Conservation (phyloP, 192 early-diverging fungal genomes). For the Umbelopsis isabellina region DNA sequence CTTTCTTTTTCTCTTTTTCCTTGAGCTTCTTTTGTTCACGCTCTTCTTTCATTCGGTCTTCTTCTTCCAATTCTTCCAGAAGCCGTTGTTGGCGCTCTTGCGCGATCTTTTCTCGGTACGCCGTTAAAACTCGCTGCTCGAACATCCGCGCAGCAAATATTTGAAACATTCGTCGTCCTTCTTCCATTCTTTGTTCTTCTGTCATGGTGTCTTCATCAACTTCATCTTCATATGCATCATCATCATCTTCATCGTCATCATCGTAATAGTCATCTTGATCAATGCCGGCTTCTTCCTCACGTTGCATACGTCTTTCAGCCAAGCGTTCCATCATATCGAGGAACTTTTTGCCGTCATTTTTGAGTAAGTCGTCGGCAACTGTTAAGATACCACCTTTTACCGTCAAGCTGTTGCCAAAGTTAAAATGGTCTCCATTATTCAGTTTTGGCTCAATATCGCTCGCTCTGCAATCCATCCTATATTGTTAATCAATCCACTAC, state of each 20-base stretch:
- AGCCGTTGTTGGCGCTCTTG: constrained; percentile 85
- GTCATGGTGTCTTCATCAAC: constrained; percentile 64
- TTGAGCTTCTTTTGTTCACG: constrained; percentile 58
- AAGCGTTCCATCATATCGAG: constrained; percentile 96
- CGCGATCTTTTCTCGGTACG: constrained; percentile 94
- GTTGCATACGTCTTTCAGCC: constrained; percentile 86
- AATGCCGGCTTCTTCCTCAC: constrained; percentile 60
- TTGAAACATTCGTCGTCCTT: constrained; percentile 89
- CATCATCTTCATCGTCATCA: constrained; percentile 52
- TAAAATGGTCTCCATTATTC: constrained; percentile 44
- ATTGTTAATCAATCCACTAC: background rate
- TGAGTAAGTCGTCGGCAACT: constrained; percentile 87
- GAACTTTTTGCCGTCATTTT: constrained; percentile 94
- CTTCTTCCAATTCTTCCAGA: constrained; percentile 87
- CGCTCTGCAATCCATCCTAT: too few species aligned
- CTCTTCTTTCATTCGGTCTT: constrained; percentile 68
- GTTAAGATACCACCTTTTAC: constrained; percentile 76
- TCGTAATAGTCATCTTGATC: constrained; percentile 44
- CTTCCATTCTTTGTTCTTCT: constrained; percentile 37
- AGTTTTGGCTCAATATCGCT: background rate
- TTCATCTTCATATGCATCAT: constrained; percentile 64
- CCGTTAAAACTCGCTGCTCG: constrained; percentile 92
- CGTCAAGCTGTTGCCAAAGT: constrained; percentile 77
- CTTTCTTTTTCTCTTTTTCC: constrained; percentile 76
- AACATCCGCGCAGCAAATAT: constrained; percentile 97